A percentile compares a stretch with the other conserved stretches of the same genome.
phyloP scores from a whole-genome alignment of 2,329 filamentous ascomycete genomes.

The Ophiostoma australiae region DNA sequence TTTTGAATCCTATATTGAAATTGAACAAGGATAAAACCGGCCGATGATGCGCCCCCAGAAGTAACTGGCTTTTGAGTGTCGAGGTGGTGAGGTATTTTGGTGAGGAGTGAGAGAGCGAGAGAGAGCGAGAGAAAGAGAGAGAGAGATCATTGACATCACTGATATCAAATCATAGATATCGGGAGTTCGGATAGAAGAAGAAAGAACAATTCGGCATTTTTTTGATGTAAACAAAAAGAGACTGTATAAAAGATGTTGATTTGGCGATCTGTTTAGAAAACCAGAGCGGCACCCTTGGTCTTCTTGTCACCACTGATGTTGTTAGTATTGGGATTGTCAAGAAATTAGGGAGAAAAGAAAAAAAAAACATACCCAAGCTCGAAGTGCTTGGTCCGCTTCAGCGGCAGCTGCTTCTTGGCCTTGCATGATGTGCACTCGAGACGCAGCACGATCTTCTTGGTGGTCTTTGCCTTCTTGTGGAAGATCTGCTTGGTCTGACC shows the following conservation, averaged over 20 bases:
- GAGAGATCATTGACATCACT: slow-evolving; percentile 12
- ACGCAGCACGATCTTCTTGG: slow-evolving; percentile 99
- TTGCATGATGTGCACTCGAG: slow-evolving; percentile 98
- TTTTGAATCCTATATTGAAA: slow-evolving; percentile 7
- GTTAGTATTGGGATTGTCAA: slow-evolving; percentile 1
- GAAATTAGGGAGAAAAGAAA: slow-evolving; percentile 16
- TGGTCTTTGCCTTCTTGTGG: slow-evolving; percentile 99
- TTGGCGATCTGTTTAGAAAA: slow-evolving; percentile 71
- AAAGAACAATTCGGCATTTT: slow-evolving; percentile 19
- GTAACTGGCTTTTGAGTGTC: slow-evolving; percentile 14
- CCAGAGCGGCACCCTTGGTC: slow-evolving; percentile 99
- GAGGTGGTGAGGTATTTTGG: slow-evolving; percentile 5
- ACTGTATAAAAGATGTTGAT: slow-evolving; percentile 19
- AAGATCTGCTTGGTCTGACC: slow-evolving; percentile 99
- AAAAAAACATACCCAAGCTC: slow-evolving; percentile 84
- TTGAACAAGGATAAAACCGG: slow-evolving; percentile 3
- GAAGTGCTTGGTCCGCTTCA: slow-evolving; percentile 99
- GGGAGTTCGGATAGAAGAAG: slow-evolving; percentile 8
- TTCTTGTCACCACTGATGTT: slow-evolving; percentile 95
- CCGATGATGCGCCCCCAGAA: slow-evolving; percentile 16
- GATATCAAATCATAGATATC: slow-evolving; percentile 12
- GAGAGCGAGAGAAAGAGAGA: slow-evolving; percentile 10
- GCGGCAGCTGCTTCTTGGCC: slow-evolving; percentile 92
- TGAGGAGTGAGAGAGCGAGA: not conserved
- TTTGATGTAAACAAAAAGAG: slow-evolving; percentile 16